Percentiles rank a stretch among this genome's conserved stretches.
Conservation (phyloP, 805 yeast species). For the Ogataea ganodermae region DNA sequence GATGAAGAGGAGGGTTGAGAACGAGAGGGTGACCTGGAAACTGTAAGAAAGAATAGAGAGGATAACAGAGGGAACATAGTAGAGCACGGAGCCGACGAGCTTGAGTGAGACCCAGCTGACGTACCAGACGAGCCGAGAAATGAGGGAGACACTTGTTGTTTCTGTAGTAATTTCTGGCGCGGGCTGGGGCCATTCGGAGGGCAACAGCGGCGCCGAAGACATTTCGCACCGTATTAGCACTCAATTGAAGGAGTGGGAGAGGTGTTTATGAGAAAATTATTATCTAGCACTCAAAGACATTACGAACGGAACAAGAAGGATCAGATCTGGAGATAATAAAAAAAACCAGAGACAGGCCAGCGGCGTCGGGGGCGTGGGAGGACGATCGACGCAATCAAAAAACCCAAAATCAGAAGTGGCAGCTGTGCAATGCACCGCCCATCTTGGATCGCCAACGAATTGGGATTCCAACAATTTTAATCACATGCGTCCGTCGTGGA, state of each 20-base stretch:
- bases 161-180: neutral
- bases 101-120: conserved; percentile 21
- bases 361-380: no score
- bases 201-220: neutral
- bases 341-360: no score
- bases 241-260: no score
- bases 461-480: conserved; percentile 1
- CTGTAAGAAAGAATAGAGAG: conserved; percentile 42
- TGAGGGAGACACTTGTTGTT: conserved; percentile 6
- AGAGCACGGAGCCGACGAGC: conserved; percentile 19
- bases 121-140: conserved; percentile 21
- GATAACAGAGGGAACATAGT: conserved; percentile 22
- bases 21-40: conserved; percentile 52
- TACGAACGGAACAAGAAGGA: no score
- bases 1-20: conserved; percentile 46
- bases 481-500: neutral
- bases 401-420: no score
- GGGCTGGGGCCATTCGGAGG: neutral
- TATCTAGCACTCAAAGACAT: no score
- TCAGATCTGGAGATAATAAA: no score
- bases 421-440: no score
- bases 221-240: no score
- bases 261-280: no score
- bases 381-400: no score
- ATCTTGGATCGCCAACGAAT: no score